Base-by-base conservation (phyloP, 177 flowering plant genomes). In the Tripterygium wilfordii region DNA sequence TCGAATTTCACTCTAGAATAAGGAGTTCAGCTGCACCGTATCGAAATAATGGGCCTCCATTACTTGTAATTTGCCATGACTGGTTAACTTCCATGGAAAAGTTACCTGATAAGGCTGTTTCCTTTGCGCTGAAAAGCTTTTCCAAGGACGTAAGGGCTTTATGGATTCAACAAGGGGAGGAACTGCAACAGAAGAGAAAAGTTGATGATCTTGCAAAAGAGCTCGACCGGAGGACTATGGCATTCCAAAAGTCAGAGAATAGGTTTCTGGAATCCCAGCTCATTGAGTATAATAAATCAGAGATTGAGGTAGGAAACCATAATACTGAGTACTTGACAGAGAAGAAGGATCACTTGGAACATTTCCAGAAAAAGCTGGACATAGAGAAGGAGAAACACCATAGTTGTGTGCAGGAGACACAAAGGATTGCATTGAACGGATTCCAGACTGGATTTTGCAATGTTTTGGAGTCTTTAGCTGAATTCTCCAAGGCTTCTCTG, bases 101-200 rank as follows among this genome's bases (percentile, higher is more conserved):
- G 33, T 57, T 91, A 42, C 98, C 92, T 0, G 83, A 88, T 36
- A 79, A 68, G 49, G 46, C 73, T 5, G 98, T 85, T 35, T 26
- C 72, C 10, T 49, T 46, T 60, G 73, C 92, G 7, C 62, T 88
- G 62, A 81, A 75, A 66, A 76, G 85, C 65, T 83, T 87, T 48
- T 66, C 70, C 4, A 82, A 71, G 62, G 92, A 91, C 64, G 70
- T 85, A 8, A 76, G 65, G 43, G 86, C 90, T 5, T 54, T 91
- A 58, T 80, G 80, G 83, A 44, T 42, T 57, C 92, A 80, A 30
- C 95, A 88, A 61, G 85, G 86, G 44, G 80, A 85, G 62, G 96
- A 88, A 38, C 86, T 74, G 57, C 72, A 64, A 7, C 83, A 73
- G 42, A 82, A 71, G 71, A 64, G 82, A 56, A 82, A 67, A 66